Evolutionary conservation across 306 rosid species (phyloP).

Genomic region (Carpinus viminea): DNA sequence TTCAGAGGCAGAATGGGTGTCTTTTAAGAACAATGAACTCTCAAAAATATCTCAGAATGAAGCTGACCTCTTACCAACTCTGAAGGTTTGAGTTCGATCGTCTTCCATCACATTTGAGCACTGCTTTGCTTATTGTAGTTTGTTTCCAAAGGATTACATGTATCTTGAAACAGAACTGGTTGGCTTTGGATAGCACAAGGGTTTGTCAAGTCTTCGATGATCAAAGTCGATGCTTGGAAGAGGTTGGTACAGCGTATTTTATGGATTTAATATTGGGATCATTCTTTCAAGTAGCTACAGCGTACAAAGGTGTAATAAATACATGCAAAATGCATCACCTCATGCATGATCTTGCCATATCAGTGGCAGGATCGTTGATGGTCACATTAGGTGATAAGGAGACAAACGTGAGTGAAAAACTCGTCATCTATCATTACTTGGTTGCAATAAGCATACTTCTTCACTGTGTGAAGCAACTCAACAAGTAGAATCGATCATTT

Average conservation of each 20-base stretch:
- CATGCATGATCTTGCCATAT: constrained; percentile 25
- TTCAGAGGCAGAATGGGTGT: neutral
- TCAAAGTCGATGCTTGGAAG: neutral
- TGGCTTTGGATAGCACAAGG: neutral
- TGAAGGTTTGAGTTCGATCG: neutral
- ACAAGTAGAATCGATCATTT: constrained; percentile 4
- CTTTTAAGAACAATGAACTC: neutral
- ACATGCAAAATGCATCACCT: constrained; percentile 27
- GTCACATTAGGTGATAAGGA: neutral
- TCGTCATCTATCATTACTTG: neutral
- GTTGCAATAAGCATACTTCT: too few relatives aligned
- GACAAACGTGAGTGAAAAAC: neutral
- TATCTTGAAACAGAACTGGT: too few relatives aligned
- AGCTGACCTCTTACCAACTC: neutral
- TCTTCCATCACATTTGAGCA: neutral
- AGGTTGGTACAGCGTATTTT: constrained; percentile 1
- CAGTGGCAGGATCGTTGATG: constrained; percentile 1
- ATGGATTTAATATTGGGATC: constrained; percentile 1
- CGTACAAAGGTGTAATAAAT: too few relatives aligned
- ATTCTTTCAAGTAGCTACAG: too few relatives aligned
- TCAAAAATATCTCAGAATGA: neutral
- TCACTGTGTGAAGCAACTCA: too few relatives aligned
- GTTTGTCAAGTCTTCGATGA: neutral
- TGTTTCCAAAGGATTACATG: neutral
- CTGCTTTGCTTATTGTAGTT: constrained; percentile 11